A percentile compares a stretch with the other conserved stretches of the same genome.
Conservation (phyloP, 2,329 filamentous ascomycete genomes). For the Aspergillus pseudoterreus region DNA sequence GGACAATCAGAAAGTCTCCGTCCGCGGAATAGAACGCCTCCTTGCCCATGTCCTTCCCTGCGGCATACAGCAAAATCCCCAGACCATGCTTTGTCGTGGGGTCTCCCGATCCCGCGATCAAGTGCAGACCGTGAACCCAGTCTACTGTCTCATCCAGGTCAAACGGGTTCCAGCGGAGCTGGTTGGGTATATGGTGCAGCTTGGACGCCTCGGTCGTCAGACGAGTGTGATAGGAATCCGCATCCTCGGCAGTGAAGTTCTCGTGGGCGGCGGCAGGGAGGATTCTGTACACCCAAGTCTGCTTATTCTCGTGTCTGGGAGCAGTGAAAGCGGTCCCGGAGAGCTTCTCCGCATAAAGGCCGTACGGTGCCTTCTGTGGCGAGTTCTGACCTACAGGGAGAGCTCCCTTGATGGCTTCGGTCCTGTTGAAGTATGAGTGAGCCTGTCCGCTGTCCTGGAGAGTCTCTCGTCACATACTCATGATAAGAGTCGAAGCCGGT, state of each 20-base stretch:
- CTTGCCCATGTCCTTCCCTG: slow-evolving; percentile 72
- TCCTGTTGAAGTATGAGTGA: slow-evolving; percentile 45
- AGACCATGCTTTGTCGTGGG: slow-evolving; percentile 73
- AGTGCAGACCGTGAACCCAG: slow-evolving; percentile 65
- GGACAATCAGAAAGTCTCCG: slow-evolving; percentile 72
- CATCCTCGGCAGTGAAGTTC: slow-evolving; percentile 44
- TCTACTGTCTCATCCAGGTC: slow-evolving; percentile 66
- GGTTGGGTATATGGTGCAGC: slow-evolving; percentile 73
- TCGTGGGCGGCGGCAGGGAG: slow-evolving; percentile 61
- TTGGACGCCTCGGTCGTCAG: slow-evolving; percentile 43
- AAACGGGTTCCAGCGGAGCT: slow-evolving; percentile 76
- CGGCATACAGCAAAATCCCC: slow-evolving; percentile 77
- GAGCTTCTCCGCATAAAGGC: slow-evolving; percentile 78
- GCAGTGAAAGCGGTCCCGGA: slow-evolving; percentile 70
- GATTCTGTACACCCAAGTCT: slow-evolving; percentile 70
- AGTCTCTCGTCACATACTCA: slow-evolving; percentile 54
- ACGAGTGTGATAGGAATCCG: slow-evolving; percentile 44
- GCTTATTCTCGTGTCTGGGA: slow-evolving; percentile 64
- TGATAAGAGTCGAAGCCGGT: slow-evolving; percentile 75
- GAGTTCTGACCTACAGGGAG: slow-evolving; percentile 75
- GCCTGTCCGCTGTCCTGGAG: neutral
- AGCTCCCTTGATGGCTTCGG: slow-evolving; percentile 71
- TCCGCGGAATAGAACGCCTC: slow-evolving; percentile 82
- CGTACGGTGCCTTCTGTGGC: slow-evolving; percentile 73
- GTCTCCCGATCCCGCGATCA: slow-evolving; percentile 76